Conservation (phyloP, 2,329 filamentous ascomycete genomes). For the Alternaria triticimaculans region DNA sequence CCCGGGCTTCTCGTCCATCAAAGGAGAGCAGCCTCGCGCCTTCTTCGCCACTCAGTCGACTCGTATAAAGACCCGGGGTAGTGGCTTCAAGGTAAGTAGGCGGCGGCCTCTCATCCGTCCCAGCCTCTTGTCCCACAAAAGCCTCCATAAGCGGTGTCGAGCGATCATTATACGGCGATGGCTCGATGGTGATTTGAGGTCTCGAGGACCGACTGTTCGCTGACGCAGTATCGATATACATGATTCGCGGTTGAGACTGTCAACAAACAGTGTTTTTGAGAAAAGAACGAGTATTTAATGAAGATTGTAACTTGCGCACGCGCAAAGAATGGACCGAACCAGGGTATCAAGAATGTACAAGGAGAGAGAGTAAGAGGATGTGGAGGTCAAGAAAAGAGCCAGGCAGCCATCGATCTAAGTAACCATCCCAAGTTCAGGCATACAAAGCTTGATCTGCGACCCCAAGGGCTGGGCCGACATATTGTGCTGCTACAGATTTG, state of each 20-base stretch:
- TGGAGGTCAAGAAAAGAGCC: conserved; percentile 11
- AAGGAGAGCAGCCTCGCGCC: conserved; percentile 34
- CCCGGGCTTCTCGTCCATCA: conserved; percentile 25
- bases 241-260: conserved; percentile 5
- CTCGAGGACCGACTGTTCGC: conserved; percentile 35
- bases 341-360: conserved; percentile 6
- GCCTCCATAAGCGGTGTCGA: conserved; percentile 34
- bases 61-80: conserved; percentile 40
- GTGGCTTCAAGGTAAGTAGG: conserved; percentile 46
- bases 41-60: conserved; percentile 38
- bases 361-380: conserved; percentile 1
- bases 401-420: conserved; percentile 23
- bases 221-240: conserved; percentile 45
- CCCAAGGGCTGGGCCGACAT: conserved; percentile 6
- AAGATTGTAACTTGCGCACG: conserved; percentile 2
- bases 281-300: background rate
- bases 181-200: conserved; percentile 25
- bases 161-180: conserved; percentile 25
- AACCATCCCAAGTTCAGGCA: conserved; percentile 13
- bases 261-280: too few relatives aligned
- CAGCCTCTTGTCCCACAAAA: conserved; percentile 30
- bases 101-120: conserved; percentile 15
- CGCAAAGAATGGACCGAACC: background rate
- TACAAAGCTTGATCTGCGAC: conserved; percentile 17
- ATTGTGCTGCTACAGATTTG: conserved; percentile 30